Evolutionary conservation across 1,284 basidiomycete species (phyloP), one percentile per base, ranked within the genome.

Genomic region (Crucibulum parvulum): DNA sequence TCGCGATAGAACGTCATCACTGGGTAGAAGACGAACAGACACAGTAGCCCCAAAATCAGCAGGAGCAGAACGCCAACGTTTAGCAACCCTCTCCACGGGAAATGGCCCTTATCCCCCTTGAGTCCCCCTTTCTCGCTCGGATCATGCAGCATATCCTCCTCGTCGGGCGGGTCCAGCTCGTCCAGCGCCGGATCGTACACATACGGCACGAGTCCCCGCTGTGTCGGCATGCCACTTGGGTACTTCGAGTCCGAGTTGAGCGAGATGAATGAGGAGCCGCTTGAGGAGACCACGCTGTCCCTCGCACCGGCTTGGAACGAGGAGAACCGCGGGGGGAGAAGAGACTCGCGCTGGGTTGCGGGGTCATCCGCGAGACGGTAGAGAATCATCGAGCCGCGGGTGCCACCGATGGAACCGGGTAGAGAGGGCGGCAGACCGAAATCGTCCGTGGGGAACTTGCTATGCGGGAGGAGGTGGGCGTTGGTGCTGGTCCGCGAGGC

Each of bases 11-110:
- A 90, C 18, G 78, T 76, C 66, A 94, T 71, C 68, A 96, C 86
- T 2, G 94, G 94, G 68, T 93, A 95, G 47, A 88, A 86, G 31
- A 90, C 85, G 72, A 96, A 96, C 7, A 96, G 84, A 55, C 74
- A 75, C 39, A 91, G 70, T 38, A 91, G 69, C 6, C 76, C 81
- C 5, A 75, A 11, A 10, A 85, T 74, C 37, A 90, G 78, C 8
- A 85, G 1, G 8, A 84, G 2, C n/a, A 91, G 73, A 53, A 87
- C 83, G 8, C 82, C 77, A 36, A 91, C 73, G 68, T 91, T 90
- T 54, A 80, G 55, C 5, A 89, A 39, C 0, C 88, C 89, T 52
- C 89, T 76, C 64, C 79, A 71, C 8, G 90, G 71, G 55, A 90
- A 74, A 0, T 73, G 75, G 6, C 59, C 62, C 60, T 35, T 55